Base-by-base conservation (phyloP, 2,329 filamentous ascomycete species). In the Fusarium temperatum region DNA sequence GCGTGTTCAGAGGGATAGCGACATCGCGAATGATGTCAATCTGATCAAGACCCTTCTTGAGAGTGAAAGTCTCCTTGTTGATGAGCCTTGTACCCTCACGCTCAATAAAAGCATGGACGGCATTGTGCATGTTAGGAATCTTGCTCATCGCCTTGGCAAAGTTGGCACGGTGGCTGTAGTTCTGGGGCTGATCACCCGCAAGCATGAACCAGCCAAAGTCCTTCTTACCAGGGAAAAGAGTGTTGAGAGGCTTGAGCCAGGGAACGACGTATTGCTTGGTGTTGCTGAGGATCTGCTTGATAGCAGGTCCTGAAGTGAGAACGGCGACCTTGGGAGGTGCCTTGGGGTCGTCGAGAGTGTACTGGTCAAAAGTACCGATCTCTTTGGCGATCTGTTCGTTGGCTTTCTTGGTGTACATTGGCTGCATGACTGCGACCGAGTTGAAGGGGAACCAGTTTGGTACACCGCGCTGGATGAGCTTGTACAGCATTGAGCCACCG, bases 1-100 rank as follows among this genome's bases (percentile, higher is more conserved):
- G 82, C 6, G 89, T 85, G 9, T 89, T 89, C 2, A 88, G 82
- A 17, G 90, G 87, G 68, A 91, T 90, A 22, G 88, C 88, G 20
- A 92, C 86, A 55, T 91, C 88, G 18, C 84, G 83, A 60, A 85
- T 80, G 26, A 85, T 70, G 54, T 85, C 84, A 35, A 85, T 77
- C 71, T 85, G 83, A 66, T 81, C 77, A 3, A 85, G 80, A 1
- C 81, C 82, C 41, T 81, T 74, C 57, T 77, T 76, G 24, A 85
- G 66, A 32, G 68, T 76, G 62, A 85, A 85, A 0, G 79, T 75
- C 74, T 84, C 82, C 68, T 82, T 81, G 28, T 82, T 69, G 22
- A 85, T 80, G 83, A 87, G 74, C 87, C 78, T 65, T 5, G 68
- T 36, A 9, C 83, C 84, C 6, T 80, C 79, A 4, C 72, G 73